Evolutionary conservation across 306 rosid species (phyloP), one percentile per base, ranked within the genome.

Genomic region (Lathyrus sativus): DNA sequence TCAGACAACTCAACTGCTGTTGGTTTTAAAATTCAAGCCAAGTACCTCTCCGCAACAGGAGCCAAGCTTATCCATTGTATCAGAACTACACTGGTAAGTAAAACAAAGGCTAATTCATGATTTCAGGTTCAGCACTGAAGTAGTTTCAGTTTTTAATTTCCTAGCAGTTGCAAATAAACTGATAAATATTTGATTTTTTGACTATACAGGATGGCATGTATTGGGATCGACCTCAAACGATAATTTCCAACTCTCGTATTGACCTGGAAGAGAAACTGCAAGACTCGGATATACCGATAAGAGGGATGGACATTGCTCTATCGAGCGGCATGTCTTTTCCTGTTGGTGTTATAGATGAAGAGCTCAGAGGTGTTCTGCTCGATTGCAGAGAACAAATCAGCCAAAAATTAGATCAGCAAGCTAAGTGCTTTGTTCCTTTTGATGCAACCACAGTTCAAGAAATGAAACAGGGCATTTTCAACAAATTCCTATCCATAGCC

Each of bases 251-350:
- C 29, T 73, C 80, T 7, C 46, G 61, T 15, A 63, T 50, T 65
- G 73, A 74, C 51, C 50, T 61, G 67, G 84, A 72, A 61, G 80
- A 75, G 15, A 83, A 75, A 33, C 50, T 85, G 65, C 87, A 70
- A 62, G 77, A 72, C 58, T 60, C 69, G 62, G 96, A 85, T 76
- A 45, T 78, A 19, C 78, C 87, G 12, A 18, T 92, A 9, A 79
- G 81, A 57, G 96, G 93, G 42, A 90, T 90, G 89, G 88, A 79
- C 55, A 74, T 83, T 50, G 96, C 96, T 63, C 53, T 86, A 53
- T 80, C 88, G 18, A 77, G 68, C 13, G 76, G 63, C 66, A 12
- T 78, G 73, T 72, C 87, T 3, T 72, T 72, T 59, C 82, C 83
- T n/a, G 60, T 72, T 33, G 70, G 75, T 29, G 54, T 72, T 71